A percentile compares a stretch with the other conserved stretches of the same genome.
These are phyloP conservation scores for Epichloe hybrida DNA, from an alignment of 2,329 filamentous ascomycete genomes.

Conservation along the genomic window DNA sequence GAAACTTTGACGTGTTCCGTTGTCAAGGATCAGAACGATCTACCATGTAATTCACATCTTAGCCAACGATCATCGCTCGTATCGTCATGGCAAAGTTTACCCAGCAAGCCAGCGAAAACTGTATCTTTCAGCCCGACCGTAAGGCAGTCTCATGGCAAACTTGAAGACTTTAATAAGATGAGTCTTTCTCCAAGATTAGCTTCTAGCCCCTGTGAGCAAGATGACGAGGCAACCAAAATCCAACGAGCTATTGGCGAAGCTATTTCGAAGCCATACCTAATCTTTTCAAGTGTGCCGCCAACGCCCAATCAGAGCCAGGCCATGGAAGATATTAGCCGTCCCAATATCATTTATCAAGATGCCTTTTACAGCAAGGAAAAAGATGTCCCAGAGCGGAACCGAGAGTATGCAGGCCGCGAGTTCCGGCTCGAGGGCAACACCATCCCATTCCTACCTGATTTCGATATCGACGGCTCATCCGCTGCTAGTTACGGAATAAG, in stretches of 20 bases:
- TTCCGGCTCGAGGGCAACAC: conserved; percentile 66
- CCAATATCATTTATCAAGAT: conserved; percentile 67
- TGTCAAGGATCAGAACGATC: background rate
- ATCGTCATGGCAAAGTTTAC: conserved; percentile 31
- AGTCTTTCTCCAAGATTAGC: background rate
- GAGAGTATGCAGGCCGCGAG: conserved; percentile 80
- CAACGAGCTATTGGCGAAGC: conserved; percentile 1
- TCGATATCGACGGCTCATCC: conserved; percentile 49
- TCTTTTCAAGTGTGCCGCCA: conserved; percentile 18
- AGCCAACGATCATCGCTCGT: background rate
- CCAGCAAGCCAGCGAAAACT: conserved; percentile 8
- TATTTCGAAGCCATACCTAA: conserved; percentile 5
- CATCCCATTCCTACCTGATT: conserved; percentile 66
- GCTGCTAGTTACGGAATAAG: conserved; percentile 42
- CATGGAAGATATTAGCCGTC: conserved; percentile 24
- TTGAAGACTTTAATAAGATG: background rate
- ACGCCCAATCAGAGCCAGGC: conserved; percentile 9
- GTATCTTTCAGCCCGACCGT: background rate
- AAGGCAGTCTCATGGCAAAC: background rate
- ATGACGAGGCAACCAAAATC: conserved; percentile 1
- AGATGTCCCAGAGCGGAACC: conserved; percentile 63
- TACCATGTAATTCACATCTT: background rate
- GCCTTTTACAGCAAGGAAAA: conserved; percentile 73
- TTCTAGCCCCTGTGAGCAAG: conserved; percentile 1
- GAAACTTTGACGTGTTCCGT: background rate